These are phyloP conservation scores for Ophiobolus disseminans DNA, from an alignment of 2,329 filamentous ascomycete genomes.

Conservation along the genomic window DNA sequence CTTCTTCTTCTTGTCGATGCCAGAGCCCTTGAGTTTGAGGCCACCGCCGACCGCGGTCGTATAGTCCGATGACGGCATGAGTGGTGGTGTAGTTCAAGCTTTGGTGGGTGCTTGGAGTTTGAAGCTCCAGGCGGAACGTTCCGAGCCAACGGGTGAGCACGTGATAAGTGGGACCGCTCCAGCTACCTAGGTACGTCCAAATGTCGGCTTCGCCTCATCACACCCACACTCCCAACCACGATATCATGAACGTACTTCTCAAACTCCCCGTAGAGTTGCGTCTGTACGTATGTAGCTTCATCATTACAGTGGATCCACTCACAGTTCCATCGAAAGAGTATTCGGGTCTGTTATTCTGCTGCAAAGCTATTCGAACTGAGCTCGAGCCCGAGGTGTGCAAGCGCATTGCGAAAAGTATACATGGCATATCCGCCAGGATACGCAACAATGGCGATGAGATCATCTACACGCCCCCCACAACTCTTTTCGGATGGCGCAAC, in stretches of 20 bases:
- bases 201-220: too few species aligned
- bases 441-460: conserved; percentile 4
- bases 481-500: conserved; percentile 3
- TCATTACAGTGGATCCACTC: conserved; percentile 5
- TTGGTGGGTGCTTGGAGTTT: too few species aligned
- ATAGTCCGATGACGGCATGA: conserved; percentile 84
- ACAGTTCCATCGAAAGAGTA: conserved; percentile 1
- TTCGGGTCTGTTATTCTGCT: conserved; percentile 14
- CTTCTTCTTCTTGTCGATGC: conserved; percentile 69
- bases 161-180: too few species aligned
- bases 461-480: conserved; percentile 1
- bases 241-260: conserved; percentile 10
- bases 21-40: conserved; percentile 83
- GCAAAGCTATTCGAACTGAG: conserved; percentile 10
- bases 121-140: too few species aligned
- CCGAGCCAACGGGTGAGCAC: too few species aligned
- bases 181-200: too few species aligned
- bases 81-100: too few species aligned
- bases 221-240: neutral
- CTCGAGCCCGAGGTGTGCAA: conserved; percentile 12
- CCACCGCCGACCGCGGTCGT: conserved; percentile 71
- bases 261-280: conserved; percentile 28
- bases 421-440: neutral
- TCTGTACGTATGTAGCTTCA: conserved; percentile 22
- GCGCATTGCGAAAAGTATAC: neutral